phyloP scores from a whole-genome alignment of 2,329 filamentous ascomycete species.

The Colletotrichum trifolii region DNA sequence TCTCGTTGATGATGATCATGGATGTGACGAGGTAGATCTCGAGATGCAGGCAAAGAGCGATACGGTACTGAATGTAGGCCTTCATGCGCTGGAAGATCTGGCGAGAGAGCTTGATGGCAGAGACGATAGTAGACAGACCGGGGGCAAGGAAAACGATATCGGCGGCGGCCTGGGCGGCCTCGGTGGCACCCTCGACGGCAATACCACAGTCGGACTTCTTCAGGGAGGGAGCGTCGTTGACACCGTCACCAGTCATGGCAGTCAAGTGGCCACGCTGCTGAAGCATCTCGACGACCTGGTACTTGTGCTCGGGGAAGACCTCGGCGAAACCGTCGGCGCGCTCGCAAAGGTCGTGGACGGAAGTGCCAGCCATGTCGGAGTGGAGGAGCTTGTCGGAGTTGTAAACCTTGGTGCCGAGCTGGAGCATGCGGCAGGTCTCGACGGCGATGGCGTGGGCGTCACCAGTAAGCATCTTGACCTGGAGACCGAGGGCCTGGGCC shows the following conservation, averaged over 20 bases:
- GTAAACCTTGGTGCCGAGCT: constrained; percentile 83
- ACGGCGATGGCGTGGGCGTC: constrained; percentile 83
- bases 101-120: constrained; percentile 78
- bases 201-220: constrained; percentile 83
- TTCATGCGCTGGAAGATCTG: constrained; percentile 85
- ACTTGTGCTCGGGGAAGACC: constrained; percentile 81
- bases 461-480: constrained; percentile 85
- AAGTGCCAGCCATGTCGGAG: constrained; percentile 78
- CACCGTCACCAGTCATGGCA: constrained; percentile 82
- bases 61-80: constrained; percentile 82
- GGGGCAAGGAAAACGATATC: constrained; percentile 82
- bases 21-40: constrained; percentile 82
- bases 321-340: constrained; percentile 79
- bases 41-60: constrained; percentile 78
- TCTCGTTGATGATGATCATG: constrained; percentile 85
- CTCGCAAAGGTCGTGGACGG: constrained; percentile 81
- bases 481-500: constrained; percentile 79
- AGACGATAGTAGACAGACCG: constrained; percentile 76
- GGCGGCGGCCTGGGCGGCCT: constrained; percentile 77
- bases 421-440: constrained; percentile 86
- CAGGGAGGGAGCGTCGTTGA: constrained; percentile 78
- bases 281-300: constrained; percentile 80
- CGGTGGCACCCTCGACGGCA: constrained; percentile 77
- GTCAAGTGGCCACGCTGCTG: constrained; percentile 79
- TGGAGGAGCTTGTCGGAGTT: constrained; percentile 83